Evolutionary conservation across 441 rosid species (phyloP), one percentile per base, ranked within the genome.

Genomic region (Euphorbia celastroides): DNA sequence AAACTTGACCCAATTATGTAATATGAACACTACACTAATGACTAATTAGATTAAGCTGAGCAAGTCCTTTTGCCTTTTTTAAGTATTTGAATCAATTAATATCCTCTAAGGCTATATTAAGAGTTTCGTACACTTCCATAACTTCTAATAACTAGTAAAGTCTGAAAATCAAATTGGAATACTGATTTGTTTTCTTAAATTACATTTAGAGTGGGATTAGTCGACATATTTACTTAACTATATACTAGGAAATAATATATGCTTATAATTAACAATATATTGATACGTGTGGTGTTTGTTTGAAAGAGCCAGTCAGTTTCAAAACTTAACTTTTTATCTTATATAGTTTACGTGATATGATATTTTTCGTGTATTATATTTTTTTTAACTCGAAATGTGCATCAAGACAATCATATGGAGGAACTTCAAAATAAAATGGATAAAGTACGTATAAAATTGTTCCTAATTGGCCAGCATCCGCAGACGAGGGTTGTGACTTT

Each of bases 381-480:
- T 38, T 34, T 34, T 3, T 34, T 34, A 34, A 34, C n/a, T n/a
- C n/a, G 9, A 34, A 38, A 36, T 8, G 23, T 7, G 52, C 27
- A 27, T 50, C 23, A 22, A 65, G 75, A 68, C 41, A 62, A 55
- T 7, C n/a, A 48, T 32, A 25, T 51, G 30, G 5, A 32, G 50
- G 57, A 26, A 19, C n/a, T 57, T 19, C n/a, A 25, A 62, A 42
- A 62, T 41, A 38, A 31, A 59, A 46, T 50, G 51, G 27, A 44
- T 46, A 23, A 32, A 60, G 65, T 60, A 32, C 71, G 32, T 25
- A 51, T n/a, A 50, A 59, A 59, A 50, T 12, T 60, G 54, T 51
- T 36, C 65, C 52, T 68, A 13, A 67, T 67, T 32, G 27, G 41
- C 48, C 30, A 65, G 54, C 68, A 65, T 32, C 23, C 27, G 20